These are phyloP conservation scores for Artemisia tridentata DNA, from an alignment of 129 eudicot genomes.

Conservation along the genomic window DNA sequence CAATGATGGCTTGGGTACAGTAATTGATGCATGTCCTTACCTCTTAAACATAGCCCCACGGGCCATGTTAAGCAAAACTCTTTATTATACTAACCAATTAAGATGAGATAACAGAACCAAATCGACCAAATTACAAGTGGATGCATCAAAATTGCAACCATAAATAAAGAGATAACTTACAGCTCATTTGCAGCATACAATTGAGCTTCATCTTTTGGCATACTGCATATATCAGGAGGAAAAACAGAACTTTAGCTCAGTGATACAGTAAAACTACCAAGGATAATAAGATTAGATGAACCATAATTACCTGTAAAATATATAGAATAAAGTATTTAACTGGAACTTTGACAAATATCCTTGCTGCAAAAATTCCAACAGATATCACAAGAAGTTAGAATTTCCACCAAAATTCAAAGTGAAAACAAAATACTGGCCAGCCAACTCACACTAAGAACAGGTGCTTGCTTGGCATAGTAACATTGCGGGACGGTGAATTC, in stretches of 20 bases:
- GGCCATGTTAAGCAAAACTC: no score
- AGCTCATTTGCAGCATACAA: conserved; percentile 83
- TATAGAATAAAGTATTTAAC: conserved; percentile 76
- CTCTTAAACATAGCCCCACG: no score
- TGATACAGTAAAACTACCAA: neutral
- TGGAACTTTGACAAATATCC: conserved; percentile 75
- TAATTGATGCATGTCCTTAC: no score
- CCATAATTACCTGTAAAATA: conserved; percentile 68
- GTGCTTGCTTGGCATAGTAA: conserved; percentile 75
- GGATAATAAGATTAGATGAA: neutral
- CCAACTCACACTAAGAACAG: conserved; percentile 56
- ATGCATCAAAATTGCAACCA: neutral
- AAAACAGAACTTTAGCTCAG: neutral
- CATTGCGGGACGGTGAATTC: conserved; percentile 80
- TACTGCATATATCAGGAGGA: conserved; percentile 55
- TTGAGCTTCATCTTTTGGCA: conserved; percentile 96
- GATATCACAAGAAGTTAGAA: neutral
- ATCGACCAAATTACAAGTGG: neutral
- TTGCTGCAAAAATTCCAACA: conserved; percentile 58
- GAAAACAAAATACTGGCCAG: neutral
- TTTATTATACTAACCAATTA: neutral
- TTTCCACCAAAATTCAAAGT: neutral
- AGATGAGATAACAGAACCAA: neutral
- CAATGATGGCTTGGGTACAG: no score
- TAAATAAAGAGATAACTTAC: conserved; percentile 41